Conservation (phyloP, 2,329 filamentous ascomycete species). For the Cytospora piceicola region DNA sequence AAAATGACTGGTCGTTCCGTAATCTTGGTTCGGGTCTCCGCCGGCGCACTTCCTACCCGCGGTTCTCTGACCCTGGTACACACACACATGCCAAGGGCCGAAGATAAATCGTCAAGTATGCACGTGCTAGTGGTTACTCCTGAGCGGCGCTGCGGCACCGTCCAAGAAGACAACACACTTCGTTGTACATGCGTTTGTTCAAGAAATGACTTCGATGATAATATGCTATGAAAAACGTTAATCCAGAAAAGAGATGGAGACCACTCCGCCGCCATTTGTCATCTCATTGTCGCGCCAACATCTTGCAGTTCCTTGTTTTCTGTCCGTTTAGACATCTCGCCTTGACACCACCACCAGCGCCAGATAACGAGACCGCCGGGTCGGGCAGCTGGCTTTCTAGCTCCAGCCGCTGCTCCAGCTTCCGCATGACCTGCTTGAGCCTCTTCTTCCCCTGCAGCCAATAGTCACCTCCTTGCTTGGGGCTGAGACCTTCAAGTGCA, state of each 20-base stretch:
- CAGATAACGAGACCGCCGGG: slow-evolving; percentile 3
- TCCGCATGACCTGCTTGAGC: slow-evolving; percentile 16
- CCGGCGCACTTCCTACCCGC: background rate
- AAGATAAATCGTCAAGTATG: slow-evolving; percentile 7
- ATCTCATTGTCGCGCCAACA: background rate
- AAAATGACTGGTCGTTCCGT: slow-evolving; percentile 18
- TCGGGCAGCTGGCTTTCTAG: background rate
- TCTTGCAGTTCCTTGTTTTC: background rate
- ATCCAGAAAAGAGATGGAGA: slow-evolving; percentile 18
- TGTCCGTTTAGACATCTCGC: slow-evolving; percentile 5
- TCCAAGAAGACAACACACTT: background rate
- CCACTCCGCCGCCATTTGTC: background rate
- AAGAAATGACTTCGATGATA: slow-evolving; percentile 20
- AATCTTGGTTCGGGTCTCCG: slow-evolving; percentile 13
- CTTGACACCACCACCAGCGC: slow-evolving; percentile 1
- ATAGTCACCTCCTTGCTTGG: slow-evolving; percentile 11
- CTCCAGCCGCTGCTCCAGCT: slow-evolving; percentile 11
- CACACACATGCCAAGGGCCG: background rate
- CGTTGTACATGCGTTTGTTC: background rate
- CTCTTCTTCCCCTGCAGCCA: slow-evolving; percentile 22
- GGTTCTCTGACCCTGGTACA: background rate
- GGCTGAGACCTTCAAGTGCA: slow-evolving; percentile 18
- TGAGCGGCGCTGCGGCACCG: background rate
- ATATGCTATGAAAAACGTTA: slow-evolving; percentile 25
- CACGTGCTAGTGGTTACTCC: background rate